Base-by-base conservation (phyloP, 148 eudicot species). In the Dysphania ambrosioides region DNA sequence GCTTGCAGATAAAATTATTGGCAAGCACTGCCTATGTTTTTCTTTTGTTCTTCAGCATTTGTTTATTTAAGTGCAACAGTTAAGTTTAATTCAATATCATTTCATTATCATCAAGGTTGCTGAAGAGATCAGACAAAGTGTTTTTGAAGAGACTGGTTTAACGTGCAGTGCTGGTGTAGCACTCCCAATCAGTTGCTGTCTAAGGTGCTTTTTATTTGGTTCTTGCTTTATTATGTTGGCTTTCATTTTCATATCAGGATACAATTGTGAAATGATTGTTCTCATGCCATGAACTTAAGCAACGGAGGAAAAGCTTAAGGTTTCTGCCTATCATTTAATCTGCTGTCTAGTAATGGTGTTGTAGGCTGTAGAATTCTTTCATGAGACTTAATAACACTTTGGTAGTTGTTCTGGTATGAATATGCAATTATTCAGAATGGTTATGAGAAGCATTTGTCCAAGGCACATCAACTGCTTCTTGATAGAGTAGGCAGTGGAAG, bases 111-210 rank as follows among this genome's bases (percentile, higher is more conserved):
- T 63, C 68, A 79, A 94, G 99, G 85, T 92, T 75, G 97, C 97
- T 65, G 90, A 95, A 83, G 99, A 95, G 80, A 92, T 95, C 57
- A 86, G 99, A 81, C 77, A 56, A 80, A 70, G 82, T 80, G 91
- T 92, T 68, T 80, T 81, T 81, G 86, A 83, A 81, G 94, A 86
- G 85, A 95, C 97, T 62, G 97, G 99, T 38, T 93, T 95, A 41
- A 95, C 97, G 58, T 95, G 99, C 79, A 95, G 99, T 80, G 94
- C 97, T 74, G 99, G 99, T 80, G 89, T 95, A 40, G 99, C 84
- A n/a, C n/a, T 72, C 94, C 99, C 40, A 95, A 95, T 77, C 86
- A 88, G 47, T 85, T 95, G 81, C 97, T 95, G 77, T 97, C 99
- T 51, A 95, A 95, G 99, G 98, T 95, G 63, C 58, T 47, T 47